Evolutionary conservation across 2,329 filamentous ascomycete genomes (phyloP), one percentile per base, ranked within the genome.

Genomic region (Fusarium nelsonii): DNA sequence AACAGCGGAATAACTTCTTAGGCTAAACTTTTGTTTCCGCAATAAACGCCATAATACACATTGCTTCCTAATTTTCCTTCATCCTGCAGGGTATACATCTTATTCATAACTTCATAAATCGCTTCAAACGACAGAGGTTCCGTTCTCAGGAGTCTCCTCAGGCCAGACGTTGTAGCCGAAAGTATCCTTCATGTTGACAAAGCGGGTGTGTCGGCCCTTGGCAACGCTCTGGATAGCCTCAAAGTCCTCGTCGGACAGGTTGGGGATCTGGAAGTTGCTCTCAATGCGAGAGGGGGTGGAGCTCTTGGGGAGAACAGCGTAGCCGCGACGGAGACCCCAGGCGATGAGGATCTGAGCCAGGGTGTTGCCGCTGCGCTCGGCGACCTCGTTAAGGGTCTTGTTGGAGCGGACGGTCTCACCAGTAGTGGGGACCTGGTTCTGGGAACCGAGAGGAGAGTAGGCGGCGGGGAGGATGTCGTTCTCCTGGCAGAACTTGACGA

Each of bases 111-210:
- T 43, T 63, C 56, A 59, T 64, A 68, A 30, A 51, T 26, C 32
- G 33, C 26, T 28, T 68, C 33, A 70, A 57, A 48, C 67, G 41
- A 46, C 53, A 48, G 63, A 53, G 14, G 67, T 68, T 23, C 68
- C 68, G 1, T 68, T 65, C 58, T 68, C 68, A 11, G 37, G 44
- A 9, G 43, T 65, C 81, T 90, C 87, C 74, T 89, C 86, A 0
- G 88, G 84, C 88, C 88, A 90, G 50, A 92, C 86, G 72, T 93
- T 84, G 76, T 91, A 92, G 8, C 91, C 91, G 78, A 93, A 93
- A 2, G 89, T 92, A 69, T 92, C 90, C 84, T 92, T 93, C 91
- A 93, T 93, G 81, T 93, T 92, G 62, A 93, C 91, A 74, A 93
- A 93, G 37, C 91, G 87, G 28, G 85, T 87, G 78, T 91, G 88